phyloP scores from a whole-genome alignment of 2,329 filamentous ascomycete genomes.

The Penicillium freii region DNA sequence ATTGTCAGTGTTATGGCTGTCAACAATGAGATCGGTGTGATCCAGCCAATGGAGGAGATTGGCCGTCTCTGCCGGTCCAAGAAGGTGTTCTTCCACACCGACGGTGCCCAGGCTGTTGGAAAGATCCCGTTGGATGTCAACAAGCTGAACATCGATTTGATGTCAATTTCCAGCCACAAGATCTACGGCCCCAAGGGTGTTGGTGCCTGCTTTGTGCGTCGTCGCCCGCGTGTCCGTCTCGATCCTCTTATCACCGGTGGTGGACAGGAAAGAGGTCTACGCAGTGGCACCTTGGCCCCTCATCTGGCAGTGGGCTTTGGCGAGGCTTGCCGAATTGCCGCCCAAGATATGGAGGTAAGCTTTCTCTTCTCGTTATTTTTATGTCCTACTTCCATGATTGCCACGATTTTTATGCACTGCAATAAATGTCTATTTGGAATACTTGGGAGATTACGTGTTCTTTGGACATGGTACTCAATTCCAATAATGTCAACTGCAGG shows the following conservation, averaged over 20 bases:
- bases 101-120: conserved; percentile 94
- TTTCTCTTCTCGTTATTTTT: conserved; percentile 27
- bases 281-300: conserved; percentile 90
- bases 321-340: conserved; percentile 88
- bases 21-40: conserved; percentile 99
- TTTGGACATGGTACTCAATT: conserved; percentile 35
- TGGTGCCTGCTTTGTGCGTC: conserved; percentile 91
- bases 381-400: conserved; percentile 14
- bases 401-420: conserved; percentile 74
- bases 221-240: conserved; percentile 86
- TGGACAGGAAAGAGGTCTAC: conserved; percentile 90
- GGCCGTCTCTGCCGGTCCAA: conserved; percentile 85
- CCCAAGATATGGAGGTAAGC: conserved; percentile 84
- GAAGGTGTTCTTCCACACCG: conserved; percentile 97
- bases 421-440: conserved; percentile 79
- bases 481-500: conserved; percentile 65
- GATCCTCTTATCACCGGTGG: conserved; percentile 96
- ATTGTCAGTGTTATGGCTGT: conserved; percentile 98
- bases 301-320: conserved; percentile 88
- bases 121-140: conserved; percentile 98
- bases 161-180: conserved; percentile 98
- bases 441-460: conserved; percentile 46
- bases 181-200: conserved; percentile 98
- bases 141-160: conserved; percentile 95
- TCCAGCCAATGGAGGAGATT: conserved; percentile 91